phyloP scores from a whole-genome alignment of 108 stramenopile genomes.

The Cylindrotheca fusiformis region DNA sequence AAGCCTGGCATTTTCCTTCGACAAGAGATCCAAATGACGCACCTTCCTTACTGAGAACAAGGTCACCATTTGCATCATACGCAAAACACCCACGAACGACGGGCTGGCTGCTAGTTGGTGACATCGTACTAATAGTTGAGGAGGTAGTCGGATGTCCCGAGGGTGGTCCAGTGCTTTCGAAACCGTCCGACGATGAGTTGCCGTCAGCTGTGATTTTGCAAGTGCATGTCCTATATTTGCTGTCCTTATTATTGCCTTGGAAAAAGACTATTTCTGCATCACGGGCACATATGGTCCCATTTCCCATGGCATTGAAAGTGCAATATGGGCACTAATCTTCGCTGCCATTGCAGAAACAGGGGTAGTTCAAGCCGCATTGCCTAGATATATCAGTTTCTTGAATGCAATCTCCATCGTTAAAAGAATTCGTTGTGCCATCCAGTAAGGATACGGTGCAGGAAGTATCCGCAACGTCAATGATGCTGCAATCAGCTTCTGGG shows the following conservation, averaged over 20 bases:
- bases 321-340: background rate
- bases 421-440: background rate
- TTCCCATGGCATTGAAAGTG: background rate
- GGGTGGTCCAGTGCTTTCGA: background rate
- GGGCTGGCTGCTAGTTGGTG: background rate
- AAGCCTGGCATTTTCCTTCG: conserved; percentile 4
- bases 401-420: background rate
- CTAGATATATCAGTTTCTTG: background rate
- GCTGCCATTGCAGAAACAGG: background rate
- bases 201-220: background rate
- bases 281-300: background rate
- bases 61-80: conserved; percentile 8
- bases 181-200: background rate
- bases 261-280: background rate
- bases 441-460: background rate
- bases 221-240: background rate
- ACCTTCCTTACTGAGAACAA: conserved; percentile 9
- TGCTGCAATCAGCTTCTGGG: too few species aligned
- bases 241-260: background rate
- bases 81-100: background rate
- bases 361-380: background rate
- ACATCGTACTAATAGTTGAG: too few species aligned
- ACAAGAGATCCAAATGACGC: conserved; percentile 17
- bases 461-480: too few species aligned
- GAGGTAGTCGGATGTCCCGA: background rate